Base-by-base conservation (phyloP, 345 rosid genomes). In the Balakata baccata region DNA sequence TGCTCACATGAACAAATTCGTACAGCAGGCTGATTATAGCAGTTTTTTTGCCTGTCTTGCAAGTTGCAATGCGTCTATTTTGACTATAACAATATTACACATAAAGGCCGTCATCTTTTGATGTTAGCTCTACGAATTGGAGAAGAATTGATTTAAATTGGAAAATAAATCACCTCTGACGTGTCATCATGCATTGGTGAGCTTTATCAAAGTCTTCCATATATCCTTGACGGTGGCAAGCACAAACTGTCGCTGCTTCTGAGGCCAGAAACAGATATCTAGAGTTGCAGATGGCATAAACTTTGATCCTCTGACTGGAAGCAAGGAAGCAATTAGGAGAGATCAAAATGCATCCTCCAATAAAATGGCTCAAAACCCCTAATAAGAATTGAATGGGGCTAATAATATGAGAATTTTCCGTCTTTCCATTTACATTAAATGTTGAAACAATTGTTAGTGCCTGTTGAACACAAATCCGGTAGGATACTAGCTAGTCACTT, bases 401-500 rank as follows among this genome's bases (percentile, higher is more conserved):
- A 75, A 79, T 66, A 64, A 43, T 60, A 63, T 73, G 74, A 51
- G 78, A 80, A 75, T 70, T 74, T 81, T 78, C 74, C 81, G 54
- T 78, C 75, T 69, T 76, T 77, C 78, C 81, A 72, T 77, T 78
- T 69, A 80, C 61, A 77, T 78, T 75, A 69, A 74, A 71, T 75
- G 80, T 80, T 41, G 13, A 85, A 81, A 80, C 71, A 80, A 76
- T 82, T 68, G 82, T 82, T 81, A 79, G 81, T 63, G 71, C 69
- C 47, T 63, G 64, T 65, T 49, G 68, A 71, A 74, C 6, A 75
- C 75, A 69, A 67, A 46, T 14, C 38, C 74, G 53, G 46, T 57
- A 37, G 7, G 78, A 63, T 65, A 74, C 60, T 76, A 69, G 81
- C 96, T 94, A 92, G 86, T 92, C 97, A 89, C 96, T 92, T 65